Evolutionary conservation across 2,329 filamentous ascomycete genomes (phyloP).

Genomic region (Arthroderma uncinatum): DNA sequence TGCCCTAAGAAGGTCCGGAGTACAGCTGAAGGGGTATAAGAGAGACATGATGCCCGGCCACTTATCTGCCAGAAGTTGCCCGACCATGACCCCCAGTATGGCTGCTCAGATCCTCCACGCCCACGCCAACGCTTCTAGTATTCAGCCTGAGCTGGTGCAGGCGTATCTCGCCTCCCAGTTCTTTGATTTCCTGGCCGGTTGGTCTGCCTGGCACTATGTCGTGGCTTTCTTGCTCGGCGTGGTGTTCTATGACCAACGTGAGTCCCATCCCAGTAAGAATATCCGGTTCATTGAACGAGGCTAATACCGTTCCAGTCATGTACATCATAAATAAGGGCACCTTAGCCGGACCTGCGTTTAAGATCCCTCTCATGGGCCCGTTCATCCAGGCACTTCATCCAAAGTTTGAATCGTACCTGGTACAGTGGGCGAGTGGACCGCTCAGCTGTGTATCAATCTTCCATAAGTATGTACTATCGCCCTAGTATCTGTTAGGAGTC

Average conservation of each 20-base stretch:
- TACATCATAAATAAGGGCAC: conserved; percentile 64
- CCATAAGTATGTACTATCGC: conserved; percentile 62
- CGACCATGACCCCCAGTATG: too few species aligned
- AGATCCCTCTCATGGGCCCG: conserved; percentile 78
- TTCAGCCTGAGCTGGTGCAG: too few species aligned
- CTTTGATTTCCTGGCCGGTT: background rate
- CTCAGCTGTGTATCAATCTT: conserved; percentile 96
- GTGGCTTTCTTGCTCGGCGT: conserved; percentile 59
- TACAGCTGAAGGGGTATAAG: too few species aligned
- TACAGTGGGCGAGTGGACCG: conserved; percentile 80
- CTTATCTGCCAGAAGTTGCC: too few species aligned
- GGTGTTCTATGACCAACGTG: conserved; percentile 83
- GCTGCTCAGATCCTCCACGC: too few species aligned
- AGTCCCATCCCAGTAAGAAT: conserved; percentile 28
- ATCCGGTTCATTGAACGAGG: background rate
- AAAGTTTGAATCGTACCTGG: conserved; percentile 79
- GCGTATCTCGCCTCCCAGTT: background rate
- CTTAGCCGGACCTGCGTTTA: conserved; percentile 62
- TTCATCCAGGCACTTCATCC: conserved; percentile 87
- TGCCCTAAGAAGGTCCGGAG: too few species aligned
- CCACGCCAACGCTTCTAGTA: too few species aligned
- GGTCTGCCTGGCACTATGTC: conserved; percentile 40
- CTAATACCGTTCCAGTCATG: conserved; percentile 44
- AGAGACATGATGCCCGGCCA: too few species aligned
- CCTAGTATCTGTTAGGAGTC: background rate